phyloP scores from a whole-genome alignment of 805 yeast species.

The Clavispora vitiphila region DNA sequence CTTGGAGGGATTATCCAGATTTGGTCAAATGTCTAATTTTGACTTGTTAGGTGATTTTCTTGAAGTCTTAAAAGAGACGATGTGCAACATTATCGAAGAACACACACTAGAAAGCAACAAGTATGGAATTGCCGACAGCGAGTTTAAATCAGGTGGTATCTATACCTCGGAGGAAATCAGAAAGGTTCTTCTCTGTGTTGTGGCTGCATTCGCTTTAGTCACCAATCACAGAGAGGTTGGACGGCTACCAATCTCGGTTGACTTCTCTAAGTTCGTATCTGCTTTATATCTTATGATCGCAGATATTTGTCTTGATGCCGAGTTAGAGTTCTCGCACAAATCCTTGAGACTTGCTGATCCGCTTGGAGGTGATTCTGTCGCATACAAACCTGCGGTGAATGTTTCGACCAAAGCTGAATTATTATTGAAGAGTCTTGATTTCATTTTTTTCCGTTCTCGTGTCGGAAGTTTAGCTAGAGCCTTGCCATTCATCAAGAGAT shows the following conservation, averaged over 20 bases:
- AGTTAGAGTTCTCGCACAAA: conserved; percentile 80
- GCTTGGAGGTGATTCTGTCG: conserved; percentile 32
- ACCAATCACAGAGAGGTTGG: conserved; percentile 57
- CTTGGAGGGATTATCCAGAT: conserved; percentile 84
- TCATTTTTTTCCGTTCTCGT: conserved; percentile 70
- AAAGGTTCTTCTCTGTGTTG: conserved; percentile 74
- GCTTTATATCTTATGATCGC: conserved; percentile 67
- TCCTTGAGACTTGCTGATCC: conserved; percentile 81
- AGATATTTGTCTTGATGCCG: conserved; percentile 70
- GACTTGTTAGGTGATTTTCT: conserved; percentile 90
- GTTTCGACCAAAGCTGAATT: conserved; percentile 87
- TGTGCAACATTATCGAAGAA: conserved; percentile 46
- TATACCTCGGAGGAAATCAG: conserved; percentile 47
- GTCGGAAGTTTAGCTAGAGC: conserved; percentile 66
- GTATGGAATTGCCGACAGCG: conserved; percentile 16
- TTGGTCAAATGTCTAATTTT: conserved; percentile 88
- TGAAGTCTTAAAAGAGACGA: conserved; percentile 81
- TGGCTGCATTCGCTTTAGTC: conserved; percentile 83
- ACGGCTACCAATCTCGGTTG: conserved; percentile 61
- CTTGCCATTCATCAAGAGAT: conserved; percentile 75
- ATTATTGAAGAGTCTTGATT: conserved; percentile 70
- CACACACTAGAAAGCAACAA: conserved; percentile 33
- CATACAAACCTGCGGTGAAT: conserved; percentile 67
- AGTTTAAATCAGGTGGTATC: conserved; percentile 24
- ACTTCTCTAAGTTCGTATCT: conserved; percentile 74